phyloP scores from a whole-genome alignment of 768 basidiomycete species.

The Multifurca ochricompacta region DNA sequence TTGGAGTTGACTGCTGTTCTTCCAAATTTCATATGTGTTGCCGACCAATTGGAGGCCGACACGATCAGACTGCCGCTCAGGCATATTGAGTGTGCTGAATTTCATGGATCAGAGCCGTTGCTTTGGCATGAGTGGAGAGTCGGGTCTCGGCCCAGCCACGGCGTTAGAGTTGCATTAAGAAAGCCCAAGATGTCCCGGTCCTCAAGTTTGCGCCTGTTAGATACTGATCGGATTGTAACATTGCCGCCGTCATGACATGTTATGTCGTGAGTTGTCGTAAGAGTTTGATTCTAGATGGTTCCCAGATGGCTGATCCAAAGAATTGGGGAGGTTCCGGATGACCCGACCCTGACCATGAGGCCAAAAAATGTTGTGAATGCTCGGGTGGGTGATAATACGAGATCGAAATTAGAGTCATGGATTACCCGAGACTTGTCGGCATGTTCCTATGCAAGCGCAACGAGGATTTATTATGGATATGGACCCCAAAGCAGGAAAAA shows the following conservation, averaged over 20 bases:
- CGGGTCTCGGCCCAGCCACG: not conserved
- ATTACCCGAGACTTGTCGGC: too few species aligned
- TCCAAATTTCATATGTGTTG: not conserved
- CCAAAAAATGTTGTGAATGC: not conserved
- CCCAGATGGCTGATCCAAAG: not conserved
- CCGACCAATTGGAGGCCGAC: not conserved
- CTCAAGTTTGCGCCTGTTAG: constrained; percentile 1
- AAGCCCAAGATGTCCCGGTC: not conserved
- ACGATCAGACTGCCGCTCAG: not conserved
- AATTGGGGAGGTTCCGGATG: not conserved
- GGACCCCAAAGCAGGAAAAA: too few species aligned
- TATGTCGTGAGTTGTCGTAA: not conserved
- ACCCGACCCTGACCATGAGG: not conserved
- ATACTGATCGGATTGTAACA: not conserved
- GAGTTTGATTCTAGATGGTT: not conserved
- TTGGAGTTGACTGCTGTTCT: not conserved
- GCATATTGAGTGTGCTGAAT: not conserved
- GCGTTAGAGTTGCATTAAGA: not conserved
- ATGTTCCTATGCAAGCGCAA: too few species aligned
- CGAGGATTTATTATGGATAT: too few species aligned
- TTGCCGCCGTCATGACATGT: not conserved
- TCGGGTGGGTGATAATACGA: not conserved
- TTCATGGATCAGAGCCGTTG: not conserved
- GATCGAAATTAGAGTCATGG: too few species aligned
- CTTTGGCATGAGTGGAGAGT: not conserved